Evolutionary conservation across 805 yeast genomes (phyloP), one percentile per base, ranked within the genome.

Genomic region (Spencermartinsiella europaea): DNA sequence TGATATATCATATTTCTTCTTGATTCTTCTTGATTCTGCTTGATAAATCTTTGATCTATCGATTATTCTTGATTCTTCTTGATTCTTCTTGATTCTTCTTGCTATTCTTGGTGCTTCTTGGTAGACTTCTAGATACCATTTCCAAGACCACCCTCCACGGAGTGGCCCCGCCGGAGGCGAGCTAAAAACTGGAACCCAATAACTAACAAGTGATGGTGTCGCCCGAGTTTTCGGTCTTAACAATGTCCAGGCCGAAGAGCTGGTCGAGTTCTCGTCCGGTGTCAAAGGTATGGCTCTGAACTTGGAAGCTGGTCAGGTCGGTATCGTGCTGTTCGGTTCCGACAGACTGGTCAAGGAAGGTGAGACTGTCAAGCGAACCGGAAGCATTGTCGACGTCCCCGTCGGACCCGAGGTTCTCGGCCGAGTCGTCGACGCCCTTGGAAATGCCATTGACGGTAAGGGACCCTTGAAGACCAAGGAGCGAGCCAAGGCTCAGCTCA

Each of bases 131-230:
- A n/a, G n/a, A n/a, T n/a, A n/a, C n/a, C n/a, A n/a, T n/a, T n/a
- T n/a, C n/a, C n/a, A n/a, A n/a, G n/a, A n/a, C n/a, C n/a, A n/a
- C n/a, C n/a, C n/a, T n/a, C n/a, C n/a, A n/a, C n/a, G n/a, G n/a
- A n/a, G n/a, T n/a, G n/a, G n/a, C n/a, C n/a, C n/a, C n/a, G n/a
- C n/a, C n/a, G n/a, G n/a, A n/a, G n/a, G n/a, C n/a, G n/a, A n/a
- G n/a, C n/a, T n/a, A n/a, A n/a, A n/a, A n/a, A n/a, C n/a, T n/a
- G n/a, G n/a, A n/a, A n/a, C n/a, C n/a, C n/a, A n/a, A n/a, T n/a
- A n/a, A n/a, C n/a, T n/a, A n/a, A n/a, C n/a, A n/a, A 81, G 99
- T 85, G 99, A 93, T 76, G 99, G 99, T 93, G 93, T 93, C 71
- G 99, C 99, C 73, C 95, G 98, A 83, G 96, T 93, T 69, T 93